These are phyloP conservation scores for Solanum hybrid DNA, from an alignment of 305 asterid genomes.

Conservation along the genomic window DNA sequence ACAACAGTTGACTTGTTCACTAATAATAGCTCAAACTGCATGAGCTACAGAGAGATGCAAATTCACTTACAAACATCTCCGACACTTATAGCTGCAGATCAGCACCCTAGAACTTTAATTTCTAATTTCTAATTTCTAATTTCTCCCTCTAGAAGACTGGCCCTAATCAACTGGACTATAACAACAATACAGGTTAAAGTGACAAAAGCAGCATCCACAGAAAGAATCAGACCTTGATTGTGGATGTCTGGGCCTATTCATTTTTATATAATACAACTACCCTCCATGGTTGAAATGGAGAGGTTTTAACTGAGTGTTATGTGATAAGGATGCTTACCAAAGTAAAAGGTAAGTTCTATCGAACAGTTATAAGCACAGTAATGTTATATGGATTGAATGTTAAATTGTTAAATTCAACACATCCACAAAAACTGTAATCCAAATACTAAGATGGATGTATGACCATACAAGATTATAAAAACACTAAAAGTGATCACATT, in stretches of 20 bases:
- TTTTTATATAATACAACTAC: background rate
- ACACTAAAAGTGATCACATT: background rate
- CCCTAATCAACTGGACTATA: background rate
- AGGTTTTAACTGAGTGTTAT: background rate
- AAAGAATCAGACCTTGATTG: background rate
- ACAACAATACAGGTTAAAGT: background rate
- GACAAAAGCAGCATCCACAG: slow-evolving; percentile 4
- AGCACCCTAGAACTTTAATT: background rate
- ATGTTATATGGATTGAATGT: background rate
- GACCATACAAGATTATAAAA: background rate
- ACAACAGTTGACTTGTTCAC: background rate
- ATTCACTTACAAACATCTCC: background rate
- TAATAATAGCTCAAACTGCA: background rate
- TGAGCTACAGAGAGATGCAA: background rate
- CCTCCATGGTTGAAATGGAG: background rate
- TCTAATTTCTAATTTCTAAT: background rate
- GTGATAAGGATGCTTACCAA: background rate
- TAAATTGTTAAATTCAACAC: background rate
- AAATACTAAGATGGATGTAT: background rate
- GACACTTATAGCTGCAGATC: background rate
- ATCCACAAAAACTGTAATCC: background rate
- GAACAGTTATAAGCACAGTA: background rate
- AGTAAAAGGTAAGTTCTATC: background rate
- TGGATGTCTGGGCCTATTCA: background rate
- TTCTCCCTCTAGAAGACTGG: background rate